Conservation (phyloP, 1,284 basidiomycete genomes). For the Boletus sp. region DNA sequence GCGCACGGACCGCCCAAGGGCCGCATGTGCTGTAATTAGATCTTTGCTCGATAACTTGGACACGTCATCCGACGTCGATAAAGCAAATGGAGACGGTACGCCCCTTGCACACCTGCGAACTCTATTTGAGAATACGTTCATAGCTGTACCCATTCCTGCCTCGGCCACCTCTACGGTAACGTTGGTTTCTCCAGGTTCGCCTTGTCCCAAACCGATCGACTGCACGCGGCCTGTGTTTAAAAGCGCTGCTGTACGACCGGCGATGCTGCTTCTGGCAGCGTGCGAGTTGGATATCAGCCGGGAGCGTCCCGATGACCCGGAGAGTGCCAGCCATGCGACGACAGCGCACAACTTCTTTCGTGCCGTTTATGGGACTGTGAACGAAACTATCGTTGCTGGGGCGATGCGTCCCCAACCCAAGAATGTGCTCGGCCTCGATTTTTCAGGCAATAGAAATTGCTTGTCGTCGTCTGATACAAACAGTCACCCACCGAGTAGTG, state of each 20-base stretch:
- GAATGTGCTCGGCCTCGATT: conserved; percentile 30
- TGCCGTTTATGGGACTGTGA: conserved; percentile 27
- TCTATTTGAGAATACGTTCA: conserved; percentile 17
- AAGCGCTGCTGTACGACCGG: conserved; percentile 25
- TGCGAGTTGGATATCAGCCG: conserved; percentile 33
- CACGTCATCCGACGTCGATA: conserved; percentile 5
- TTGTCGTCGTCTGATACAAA: background rate
- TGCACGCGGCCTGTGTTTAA: conserved; percentile 11
- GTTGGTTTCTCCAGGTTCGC: conserved; percentile 4
- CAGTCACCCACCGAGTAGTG: background rate
- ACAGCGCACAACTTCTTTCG: conserved; percentile 30
- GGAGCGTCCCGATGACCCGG: conserved; percentile 19
- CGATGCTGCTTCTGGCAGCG: conserved; percentile 28
- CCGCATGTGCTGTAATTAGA: conserved; percentile 28
- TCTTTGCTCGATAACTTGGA: conserved; percentile 23
- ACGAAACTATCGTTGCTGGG: conserved; percentile 20
- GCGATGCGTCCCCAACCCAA: conserved; percentile 9
- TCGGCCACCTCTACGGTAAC: conserved; percentile 11
- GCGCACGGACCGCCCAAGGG: conserved; percentile 31
- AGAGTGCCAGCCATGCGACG: conserved; percentile 20
- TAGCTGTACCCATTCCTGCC: conserved; percentile 11
- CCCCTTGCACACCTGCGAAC: conserved; percentile 7
- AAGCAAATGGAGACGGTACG: conserved; percentile 29
- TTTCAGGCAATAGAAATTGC: conserved; percentile 13
- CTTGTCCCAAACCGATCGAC: conserved; percentile 10